A percentile compares a stretch with the other conserved stretches of the same genome.
Evolutionary conservation across 177 flowering plant genomes (phyloP).

Genomic region (Vitis hybrid): DNA sequence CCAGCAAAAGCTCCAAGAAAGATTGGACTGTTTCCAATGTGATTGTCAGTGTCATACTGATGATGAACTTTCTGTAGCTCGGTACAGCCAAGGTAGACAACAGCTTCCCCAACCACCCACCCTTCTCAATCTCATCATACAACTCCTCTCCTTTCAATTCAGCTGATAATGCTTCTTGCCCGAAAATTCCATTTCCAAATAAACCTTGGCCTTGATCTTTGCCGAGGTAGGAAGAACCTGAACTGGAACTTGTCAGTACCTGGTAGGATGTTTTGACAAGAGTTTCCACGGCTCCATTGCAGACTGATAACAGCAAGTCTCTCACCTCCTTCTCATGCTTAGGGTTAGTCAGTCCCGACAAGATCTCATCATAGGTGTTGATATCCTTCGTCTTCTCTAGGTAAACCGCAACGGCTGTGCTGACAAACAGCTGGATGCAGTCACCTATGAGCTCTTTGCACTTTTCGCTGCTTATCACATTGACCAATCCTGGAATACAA

Average conservation of each 20-base stretch:
- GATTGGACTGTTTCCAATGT: constrained; percentile 62
- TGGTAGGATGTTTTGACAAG: constrained; percentile 73
- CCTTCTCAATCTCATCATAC: constrained; percentile 6
- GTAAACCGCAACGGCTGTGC: constrained; percentile 80
- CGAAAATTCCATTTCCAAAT: background rate
- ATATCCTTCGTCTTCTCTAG: constrained; percentile 82
- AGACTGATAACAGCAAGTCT: constrained; percentile 57
- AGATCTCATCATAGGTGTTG: constrained; percentile 73
- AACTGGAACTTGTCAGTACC: constrained; percentile 34
- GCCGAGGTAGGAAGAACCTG: constrained; percentile 8
- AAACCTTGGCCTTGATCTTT: constrained; percentile 14
- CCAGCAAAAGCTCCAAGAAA: constrained; percentile 42
- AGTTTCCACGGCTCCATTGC: constrained; percentile 76
- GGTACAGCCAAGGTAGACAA: constrained; percentile 54
- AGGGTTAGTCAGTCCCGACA: constrained; percentile 82
- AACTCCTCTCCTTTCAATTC: constrained; percentile 8
- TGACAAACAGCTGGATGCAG: constrained; percentile 64
- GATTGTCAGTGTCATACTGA: constrained; percentile 54
- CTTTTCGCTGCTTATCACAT: constrained; percentile 40
- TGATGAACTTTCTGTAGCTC: constrained; percentile 45
- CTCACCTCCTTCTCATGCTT: constrained; percentile 60
- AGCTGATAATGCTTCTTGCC: constrained; percentile 9
- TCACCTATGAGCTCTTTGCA: constrained; percentile 57
- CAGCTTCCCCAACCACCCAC: constrained; percentile 36
- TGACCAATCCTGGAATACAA: constrained; percentile 38